Conservation (phyloP, 495 filamentous ascomycete genomes). For the Daldinia loculata region DNA sequence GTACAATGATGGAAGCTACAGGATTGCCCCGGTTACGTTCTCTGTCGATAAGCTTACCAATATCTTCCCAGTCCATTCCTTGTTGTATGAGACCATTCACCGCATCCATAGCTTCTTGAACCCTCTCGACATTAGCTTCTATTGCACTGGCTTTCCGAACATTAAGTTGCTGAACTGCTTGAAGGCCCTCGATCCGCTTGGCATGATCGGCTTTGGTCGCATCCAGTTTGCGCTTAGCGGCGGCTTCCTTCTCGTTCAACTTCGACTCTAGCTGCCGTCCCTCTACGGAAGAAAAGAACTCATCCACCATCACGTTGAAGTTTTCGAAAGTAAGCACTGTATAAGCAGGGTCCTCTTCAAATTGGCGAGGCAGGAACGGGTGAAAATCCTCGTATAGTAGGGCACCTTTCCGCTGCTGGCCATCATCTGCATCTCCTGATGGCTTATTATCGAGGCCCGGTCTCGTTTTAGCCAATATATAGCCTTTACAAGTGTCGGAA, state of each 20-base stretch:
- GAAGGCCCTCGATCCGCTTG: constrained; percentile 81
- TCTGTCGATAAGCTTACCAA: constrained; percentile 84
- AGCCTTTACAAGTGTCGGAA: constrained; percentile 71
- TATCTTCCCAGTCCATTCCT: constrained; percentile 96
- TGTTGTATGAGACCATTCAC: constrained; percentile 88
- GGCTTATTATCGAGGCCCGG: constrained; percentile 42
- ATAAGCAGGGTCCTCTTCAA: constrained; percentile 69
- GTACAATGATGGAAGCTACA: constrained; percentile 85
- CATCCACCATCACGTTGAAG: constrained; percentile 92
- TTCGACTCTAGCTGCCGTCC: constrained; percentile 89
- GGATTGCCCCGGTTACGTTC: constrained; percentile 83
- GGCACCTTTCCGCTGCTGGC: constrained; percentile 53
- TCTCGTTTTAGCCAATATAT: constrained; percentile 82
- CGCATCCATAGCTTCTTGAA: constrained; percentile 89
- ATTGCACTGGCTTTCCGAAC: constrained; percentile 89
- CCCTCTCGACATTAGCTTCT: constrained; percentile 84
- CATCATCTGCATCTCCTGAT: constrained; percentile 46
- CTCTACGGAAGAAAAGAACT: constrained; percentile 96
- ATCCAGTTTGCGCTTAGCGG: constrained; percentile 83
- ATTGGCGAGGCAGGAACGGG: constrained; percentile 87
- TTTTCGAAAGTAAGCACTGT: constrained; percentile 78
- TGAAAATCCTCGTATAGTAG: constrained; percentile 94
- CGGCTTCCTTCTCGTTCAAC: constrained; percentile 79
- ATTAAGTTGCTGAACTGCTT: constrained; percentile 81
- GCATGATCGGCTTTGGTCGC: constrained; percentile 81